These are phyloP conservation scores for Kwoniella dendrophila DNA, from an alignment of 768 basidiomycete genomes.

Conservation along the genomic window DNA sequence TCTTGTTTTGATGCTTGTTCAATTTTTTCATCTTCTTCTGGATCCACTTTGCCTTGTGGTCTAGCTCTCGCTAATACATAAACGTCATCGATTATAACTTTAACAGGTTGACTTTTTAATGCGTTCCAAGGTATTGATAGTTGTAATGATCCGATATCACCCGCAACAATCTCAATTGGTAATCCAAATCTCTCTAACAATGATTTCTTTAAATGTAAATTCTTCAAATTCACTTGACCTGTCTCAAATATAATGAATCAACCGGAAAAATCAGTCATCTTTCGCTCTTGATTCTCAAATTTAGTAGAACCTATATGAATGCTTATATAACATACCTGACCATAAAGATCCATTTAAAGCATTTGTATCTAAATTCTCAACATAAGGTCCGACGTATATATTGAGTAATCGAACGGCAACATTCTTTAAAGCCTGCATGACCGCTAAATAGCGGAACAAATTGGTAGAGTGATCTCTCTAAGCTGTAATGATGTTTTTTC, in stretches of 20 bases:
- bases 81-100: conserved; percentile 88
- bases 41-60: conserved; percentile 72
- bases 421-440: conserved; percentile 48
- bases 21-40: conserved; percentile 80
- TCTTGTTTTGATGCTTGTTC: conserved; percentile 85
- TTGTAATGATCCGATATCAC: conserved; percentile 57
- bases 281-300: neutral
- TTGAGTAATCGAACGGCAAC: conserved; percentile 63
- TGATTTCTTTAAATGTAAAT: conserved; percentile 85
- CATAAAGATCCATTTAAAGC: conserved; percentile 78
- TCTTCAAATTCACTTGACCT: conserved; percentile 21
- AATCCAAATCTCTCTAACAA: conserved; percentile 93
- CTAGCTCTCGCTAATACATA: conserved; percentile 77
- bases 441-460: conserved; percentile 5
- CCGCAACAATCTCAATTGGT: conserved; percentile 92
- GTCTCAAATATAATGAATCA: neutral
- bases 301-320: neutral
- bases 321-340: conserved; percentile 42
- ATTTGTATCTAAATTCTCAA: conserved; percentile 91
- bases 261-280: neutral
- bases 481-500: too few relatives aligned
- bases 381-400: conserved; percentile 88
- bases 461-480: neutral
- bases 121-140: conserved; percentile 52
- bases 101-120: conserved; percentile 67